Evolutionary conservation across 2,329 filamentous ascomycete species (phyloP).

Genomic region (Gnomoniopsis smithogilvyi): DNA sequence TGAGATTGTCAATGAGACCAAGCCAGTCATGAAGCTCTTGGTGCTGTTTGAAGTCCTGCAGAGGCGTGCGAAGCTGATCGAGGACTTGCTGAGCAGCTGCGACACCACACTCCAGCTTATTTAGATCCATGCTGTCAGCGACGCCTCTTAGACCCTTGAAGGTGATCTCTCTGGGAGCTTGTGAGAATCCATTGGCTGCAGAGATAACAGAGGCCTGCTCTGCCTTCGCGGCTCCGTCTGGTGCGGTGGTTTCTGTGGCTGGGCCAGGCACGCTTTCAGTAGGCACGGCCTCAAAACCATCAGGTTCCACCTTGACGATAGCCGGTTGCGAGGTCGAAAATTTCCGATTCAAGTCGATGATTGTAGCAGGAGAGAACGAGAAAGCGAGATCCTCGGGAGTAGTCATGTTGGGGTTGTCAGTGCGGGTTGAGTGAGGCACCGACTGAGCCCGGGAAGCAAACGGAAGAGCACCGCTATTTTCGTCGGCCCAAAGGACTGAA

Average conservation of each 20-base stretch:
- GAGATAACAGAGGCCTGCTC: neutral
- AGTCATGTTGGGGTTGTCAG: too few species aligned
- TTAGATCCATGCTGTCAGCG: neutral
- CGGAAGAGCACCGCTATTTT: too few species aligned
- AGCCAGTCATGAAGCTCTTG: conserved; percentile 22
- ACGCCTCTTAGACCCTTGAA: neutral
- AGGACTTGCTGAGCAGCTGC: neutral
- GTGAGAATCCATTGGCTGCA: too few species aligned
- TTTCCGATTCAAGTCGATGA: neutral
- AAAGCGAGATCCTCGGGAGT: too few species aligned
- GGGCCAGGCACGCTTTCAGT: neutral
- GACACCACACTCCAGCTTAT: neutral
- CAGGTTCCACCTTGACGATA: neutral
- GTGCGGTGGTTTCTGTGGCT: neutral
- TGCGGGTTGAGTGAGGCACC: too few species aligned
- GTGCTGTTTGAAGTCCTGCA: conserved; percentile 7
- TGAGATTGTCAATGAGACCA: conserved; percentile 34
- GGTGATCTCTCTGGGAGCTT: neutral
- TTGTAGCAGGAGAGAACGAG: too few species aligned
- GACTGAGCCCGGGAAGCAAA: too few species aligned
- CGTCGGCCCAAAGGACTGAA: too few species aligned
- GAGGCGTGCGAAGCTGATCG: conserved; percentile 3
- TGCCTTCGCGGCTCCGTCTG: neutral
- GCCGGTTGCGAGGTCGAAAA: neutral
- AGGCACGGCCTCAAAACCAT: neutral